Evolutionary conservation across 108 stramenopile genomes (phyloP).

Genomic region (Heterococcus sp.): DNA sequence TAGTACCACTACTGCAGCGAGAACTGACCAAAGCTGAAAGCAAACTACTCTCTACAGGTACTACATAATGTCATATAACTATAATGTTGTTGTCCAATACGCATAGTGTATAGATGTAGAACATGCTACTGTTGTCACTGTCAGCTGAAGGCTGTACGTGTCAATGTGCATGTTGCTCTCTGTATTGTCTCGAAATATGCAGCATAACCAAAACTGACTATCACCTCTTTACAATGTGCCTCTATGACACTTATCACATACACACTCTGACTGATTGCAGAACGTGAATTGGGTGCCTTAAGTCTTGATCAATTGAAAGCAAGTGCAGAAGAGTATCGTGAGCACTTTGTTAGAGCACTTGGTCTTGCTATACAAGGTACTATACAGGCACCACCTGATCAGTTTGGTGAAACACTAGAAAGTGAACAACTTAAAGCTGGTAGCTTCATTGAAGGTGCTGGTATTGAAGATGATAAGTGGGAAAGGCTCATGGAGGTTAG

Average conservation of each 20-base stretch:
- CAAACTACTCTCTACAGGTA: conserved; percentile 67
- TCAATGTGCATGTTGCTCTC: no score
- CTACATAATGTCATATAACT: no score
- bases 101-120: no score
- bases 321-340: conserved; percentile 75
- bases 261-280: no score
- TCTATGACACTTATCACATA: no score
- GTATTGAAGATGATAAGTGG: conserved; percentile 47
- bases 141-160: no score
- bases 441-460: conserved; percentile 56
- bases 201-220: no score
- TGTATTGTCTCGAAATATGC: no score
- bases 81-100: no score
- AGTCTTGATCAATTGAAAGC: conserved; percentile 72
- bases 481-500: conserved; percentile 45
- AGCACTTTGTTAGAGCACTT: conserved; percentile 73
- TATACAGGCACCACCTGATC: conserved; percentile 70
- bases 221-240: no score
- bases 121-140: no score
- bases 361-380: conserved; percentile 74
- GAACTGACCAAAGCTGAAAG: conserved; percentile 65
- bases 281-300: conserved; percentile 65
- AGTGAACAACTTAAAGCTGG: conserved; percentile 75
- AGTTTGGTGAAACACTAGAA: conserved; percentile 79
- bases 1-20: conserved; percentile 80